phyloP scores from a whole-genome alignment of 441 rosid species.

The Jatropha podagrica region DNA sequence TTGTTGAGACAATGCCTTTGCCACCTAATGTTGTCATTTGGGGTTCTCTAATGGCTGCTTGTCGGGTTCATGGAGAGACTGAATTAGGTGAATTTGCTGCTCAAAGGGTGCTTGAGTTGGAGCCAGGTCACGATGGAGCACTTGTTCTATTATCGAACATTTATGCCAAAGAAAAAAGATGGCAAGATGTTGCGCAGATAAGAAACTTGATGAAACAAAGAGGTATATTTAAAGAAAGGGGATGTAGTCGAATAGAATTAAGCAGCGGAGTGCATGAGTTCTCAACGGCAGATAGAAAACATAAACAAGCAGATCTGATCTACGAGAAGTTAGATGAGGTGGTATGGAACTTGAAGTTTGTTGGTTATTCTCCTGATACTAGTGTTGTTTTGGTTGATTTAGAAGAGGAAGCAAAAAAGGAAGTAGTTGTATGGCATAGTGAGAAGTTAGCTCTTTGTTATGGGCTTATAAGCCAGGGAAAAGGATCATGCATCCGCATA shows the following conservation, averaged over 20 bases:
- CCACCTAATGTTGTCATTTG: conserved; percentile 59
- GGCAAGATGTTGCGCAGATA: conserved; percentile 49
- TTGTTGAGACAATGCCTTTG: conserved; percentile 51
- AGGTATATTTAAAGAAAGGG: conserved; percentile 50
- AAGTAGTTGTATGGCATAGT: conserved; percentile 49
- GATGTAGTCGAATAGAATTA: conserved; percentile 53
- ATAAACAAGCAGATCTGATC: conserved; percentile 48
- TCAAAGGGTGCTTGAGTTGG: conserved; percentile 45
- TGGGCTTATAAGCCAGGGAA: conserved; percentile 40
- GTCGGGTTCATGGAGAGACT: conserved; percentile 48
- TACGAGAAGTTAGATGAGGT: conserved; percentile 40
- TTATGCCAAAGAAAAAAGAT: conserved; percentile 49
- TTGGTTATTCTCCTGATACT: conserved; percentile 56
- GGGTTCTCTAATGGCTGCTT: conserved; percentile 73
- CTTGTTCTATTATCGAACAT: conserved; percentile 54
- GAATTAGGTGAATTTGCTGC: conserved; percentile 61
- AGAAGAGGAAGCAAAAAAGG: conserved; percentile 57
- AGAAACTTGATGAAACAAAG: conserved; percentile 55
- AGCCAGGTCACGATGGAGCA: conserved; percentile 68
- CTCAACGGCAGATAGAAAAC: conserved; percentile 56
- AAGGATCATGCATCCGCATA: conserved; percentile 37
- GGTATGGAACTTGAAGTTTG: conserved; percentile 46
- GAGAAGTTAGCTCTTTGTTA: conserved; percentile 67
- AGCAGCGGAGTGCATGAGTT: conserved; percentile 43
- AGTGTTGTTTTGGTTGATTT: conserved; percentile 47